Base-by-base conservation (phyloP, 345 rosid species). In the Psidium friedrichsthalianum region DNA sequence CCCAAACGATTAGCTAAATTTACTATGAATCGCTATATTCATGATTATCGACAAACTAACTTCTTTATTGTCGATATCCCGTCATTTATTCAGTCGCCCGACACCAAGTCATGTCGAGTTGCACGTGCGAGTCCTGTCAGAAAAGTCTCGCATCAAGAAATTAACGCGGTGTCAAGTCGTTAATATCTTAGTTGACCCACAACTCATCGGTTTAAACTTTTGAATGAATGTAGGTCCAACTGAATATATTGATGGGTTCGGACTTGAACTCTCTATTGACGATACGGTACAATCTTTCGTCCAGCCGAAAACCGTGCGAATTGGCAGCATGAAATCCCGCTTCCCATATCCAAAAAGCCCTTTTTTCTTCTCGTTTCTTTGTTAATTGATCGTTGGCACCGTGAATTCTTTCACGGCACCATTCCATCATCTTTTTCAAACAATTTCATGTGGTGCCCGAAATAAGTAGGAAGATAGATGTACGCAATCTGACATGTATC, bases 291-390 rank as follows among this genome's bases (percentile, higher is more conserved):
- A 36, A 64, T 16, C 0, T 16, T 32, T 32, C 6, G 0, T 64
- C 32, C 1, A 1, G 5, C 0, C 32, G 40, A 29, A 61, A 27
- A 27, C 5, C 14, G 6, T 14, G 0, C 4, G 0, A 8, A 64
- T 8, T 1, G 47, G 1, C 20, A 9, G 12, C 1, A 18, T 0
- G 6, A 8, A 32, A 18, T 4, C 47, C 24, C 47, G 18, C 78
- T 5, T 69, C 47, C 11, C 0, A 4, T 1, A 69, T 69, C 6
- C 40, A 61, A 4, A 14, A 4, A 64, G 0, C 76, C 24, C 0
- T 2, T 64, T 64, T 8, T 16, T 18, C 3, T 64, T 64, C 1
- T 64, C 44, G 20, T 69, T 61, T 3, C 25, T 18, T 8, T 12
- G 16, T 69, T 32, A 1, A 32, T 32, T 8, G 78, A 69, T 22